Conservation (phyloP, 371 early-diverging fungal genomes). For the Funneliformis caledonium region DNA sequence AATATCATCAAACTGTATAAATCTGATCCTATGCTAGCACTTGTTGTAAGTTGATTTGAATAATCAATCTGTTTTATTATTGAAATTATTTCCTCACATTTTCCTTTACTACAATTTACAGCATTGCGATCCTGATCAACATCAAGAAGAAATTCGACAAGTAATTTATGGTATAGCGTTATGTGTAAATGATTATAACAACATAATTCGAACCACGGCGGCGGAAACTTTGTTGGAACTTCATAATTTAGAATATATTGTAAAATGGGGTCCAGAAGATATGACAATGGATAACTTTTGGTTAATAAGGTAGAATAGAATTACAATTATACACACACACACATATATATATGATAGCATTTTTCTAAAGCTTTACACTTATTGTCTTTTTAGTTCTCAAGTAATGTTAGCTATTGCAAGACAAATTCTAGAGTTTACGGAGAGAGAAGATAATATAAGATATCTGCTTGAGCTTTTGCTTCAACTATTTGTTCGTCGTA, state of each 20-base stretch:
- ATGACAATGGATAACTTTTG: constrained; percentile 69
- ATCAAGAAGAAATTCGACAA: constrained; percentile 65
- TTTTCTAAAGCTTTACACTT: not conserved
- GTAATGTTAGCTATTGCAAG: constrained; percentile 59
- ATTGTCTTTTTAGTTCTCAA: constrained; percentile 49
- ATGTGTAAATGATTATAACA: constrained; percentile 65
- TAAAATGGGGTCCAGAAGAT: constrained; percentile 64
- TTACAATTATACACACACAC: not conserved
- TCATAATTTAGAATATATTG: constrained; percentile 63
- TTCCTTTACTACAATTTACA: constrained; percentile 35
- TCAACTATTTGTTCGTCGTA: constrained; percentile 65
- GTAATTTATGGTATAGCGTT: constrained; percentile 71
- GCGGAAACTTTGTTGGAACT: constrained; percentile 72
- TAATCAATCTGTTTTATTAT: too few species aligned
- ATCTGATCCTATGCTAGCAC: constrained; percentile 72
- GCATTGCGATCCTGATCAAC: constrained; percentile 53
- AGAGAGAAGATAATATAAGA: constrained; percentile 60
- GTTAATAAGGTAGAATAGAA: constrained; percentile 50
- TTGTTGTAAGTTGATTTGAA: constrained; percentile 57
- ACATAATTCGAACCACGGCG: constrained; percentile 69
- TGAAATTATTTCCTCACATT: not conserved
- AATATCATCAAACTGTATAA: constrained; percentile 77
- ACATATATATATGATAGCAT: not conserved
- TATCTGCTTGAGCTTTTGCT: constrained; percentile 61
- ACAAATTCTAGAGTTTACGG: constrained; percentile 57